Evolutionary conservation across 345 rosid species (phyloP).

Genomic region (Hibiscus syriacus): DNA sequence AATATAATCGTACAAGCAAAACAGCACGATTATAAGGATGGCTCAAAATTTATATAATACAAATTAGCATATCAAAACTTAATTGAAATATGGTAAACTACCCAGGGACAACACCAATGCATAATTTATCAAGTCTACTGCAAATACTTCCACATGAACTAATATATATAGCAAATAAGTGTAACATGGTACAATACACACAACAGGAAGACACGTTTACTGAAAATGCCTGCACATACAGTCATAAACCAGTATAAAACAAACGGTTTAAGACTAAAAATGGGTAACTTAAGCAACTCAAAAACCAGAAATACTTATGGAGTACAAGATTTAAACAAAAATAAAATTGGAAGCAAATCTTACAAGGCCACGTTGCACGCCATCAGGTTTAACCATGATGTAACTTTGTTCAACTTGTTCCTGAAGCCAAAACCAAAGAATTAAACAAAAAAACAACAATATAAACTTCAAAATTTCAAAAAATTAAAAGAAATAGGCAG

Average conservation of each 20-base stretch:
- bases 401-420: constrained; percentile 81
- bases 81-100: neutral
- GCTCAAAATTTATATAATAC: neutral
- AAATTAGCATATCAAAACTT: neutral
- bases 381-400: constrained; percentile 93
- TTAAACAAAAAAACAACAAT: no score
- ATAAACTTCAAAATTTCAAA: neutral
- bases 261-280: constrained; percentile 1
- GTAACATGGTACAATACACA: neutral
- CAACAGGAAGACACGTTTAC: neutral
- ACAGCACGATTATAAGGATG: neutral
- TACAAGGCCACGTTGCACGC: constrained; percentile 91
- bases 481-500: neutral
- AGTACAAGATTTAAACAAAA: neutral
- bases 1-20: neutral
- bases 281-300: neutral
- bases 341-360: constrained; percentile 14
- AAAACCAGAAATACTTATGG: neutral
- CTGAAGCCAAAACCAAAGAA: constrained; percentile 24
- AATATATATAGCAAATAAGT: neutral
- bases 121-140: neutral
- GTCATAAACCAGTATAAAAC: neutral
- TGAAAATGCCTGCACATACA: neutral
- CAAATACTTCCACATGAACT: neutral
- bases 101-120: neutral